Base-by-base conservation (phyloP, 768 basidiomycete species). In the Mycena vitilis region DNA sequence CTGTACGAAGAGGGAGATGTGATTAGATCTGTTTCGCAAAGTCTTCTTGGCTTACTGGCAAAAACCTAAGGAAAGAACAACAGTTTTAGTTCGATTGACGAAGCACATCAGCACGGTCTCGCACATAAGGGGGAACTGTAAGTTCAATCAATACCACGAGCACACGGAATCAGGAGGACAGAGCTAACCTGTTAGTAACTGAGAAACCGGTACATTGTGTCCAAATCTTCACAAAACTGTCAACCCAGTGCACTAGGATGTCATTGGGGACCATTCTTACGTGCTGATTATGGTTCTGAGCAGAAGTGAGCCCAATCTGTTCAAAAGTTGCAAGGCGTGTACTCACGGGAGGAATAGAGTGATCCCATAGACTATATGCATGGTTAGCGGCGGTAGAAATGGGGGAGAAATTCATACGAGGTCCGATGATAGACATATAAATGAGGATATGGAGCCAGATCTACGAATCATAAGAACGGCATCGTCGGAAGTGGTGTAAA, bases 281-380 rank as follows among this genome's bases (percentile, higher is more conserved):
- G 78, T 77, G 34, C 83, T 82, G 76, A 91, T 90, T 42, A 91
- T 91, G 4, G 88, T 87, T 48, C 89, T 91, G 53, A 34, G 44
- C 34, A 42, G 52, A 53, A 10, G 36, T 25, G 5, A 30, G 30
- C 30, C 30, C 30, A 57, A 44, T 62, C 1, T 25, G 68, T 25
- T 45, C 13, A n/a, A 45, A 57, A 22, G n/a, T 25, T 37, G 30
- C 7, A 70, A 11, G 65, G 8, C 18, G 12, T 53, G 10, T 13
- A 83, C 90, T 73, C 74, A 91, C 87, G 90, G 90, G 34, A 91
- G 78, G 82, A 92, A 92, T 34, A 91, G 80, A 18, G 71, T 72
- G 16, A 68, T 68, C 34, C 71, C 71, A 34, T 72, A 72, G 6
- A 72, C 71, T 72, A 9, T 12, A 45, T 25, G 11, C 8, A 45